Evolutionary conservation across 148 eudicot genomes (phyloP).

Genomic region (Vaccinium macrocarpon): DNA sequence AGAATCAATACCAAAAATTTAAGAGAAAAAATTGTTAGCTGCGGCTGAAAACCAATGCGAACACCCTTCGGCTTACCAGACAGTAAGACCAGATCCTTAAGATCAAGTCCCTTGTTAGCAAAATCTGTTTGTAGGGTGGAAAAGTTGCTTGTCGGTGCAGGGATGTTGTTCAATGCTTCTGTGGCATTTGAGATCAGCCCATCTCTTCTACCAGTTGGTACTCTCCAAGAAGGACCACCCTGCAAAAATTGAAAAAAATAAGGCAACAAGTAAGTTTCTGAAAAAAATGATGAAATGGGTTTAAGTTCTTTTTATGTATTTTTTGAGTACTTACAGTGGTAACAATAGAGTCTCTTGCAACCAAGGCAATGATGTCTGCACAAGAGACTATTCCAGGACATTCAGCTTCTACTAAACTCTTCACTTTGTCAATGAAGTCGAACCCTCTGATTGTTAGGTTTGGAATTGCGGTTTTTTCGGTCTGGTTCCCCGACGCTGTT

Average conservation of each 20-base stretch:
- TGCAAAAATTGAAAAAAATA: not conserved
- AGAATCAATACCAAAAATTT: not conserved
- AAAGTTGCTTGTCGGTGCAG: slow-evolving; percentile 34
- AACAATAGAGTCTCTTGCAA: slow-evolving; percentile 43
- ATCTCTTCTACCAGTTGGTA: slow-evolving; percentile 49
- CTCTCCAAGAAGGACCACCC: slow-evolving; percentile 50
- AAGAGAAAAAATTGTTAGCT: not conserved
- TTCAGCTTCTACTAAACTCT: slow-evolving; percentile 38
- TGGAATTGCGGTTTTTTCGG: slow-evolving; percentile 34
- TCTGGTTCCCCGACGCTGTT: slow-evolving; percentile 32
- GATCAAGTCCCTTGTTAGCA: slow-evolving; percentile 38
- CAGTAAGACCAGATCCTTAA: slow-evolving; percentile 39
- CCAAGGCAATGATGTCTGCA: slow-evolving; percentile 42
- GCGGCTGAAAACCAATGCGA: not conserved
- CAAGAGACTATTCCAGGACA: slow-evolving; percentile 56
- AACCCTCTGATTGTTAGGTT: slow-evolving; percentile 40
- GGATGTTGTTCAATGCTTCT: slow-evolving; percentile 39
- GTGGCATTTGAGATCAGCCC: slow-evolving; percentile 36
- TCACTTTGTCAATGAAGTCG: slow-evolving; percentile 38
- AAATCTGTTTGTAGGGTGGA: slow-evolving; percentile 29
- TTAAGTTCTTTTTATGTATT: not conserved
- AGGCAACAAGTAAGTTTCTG: not conserved
- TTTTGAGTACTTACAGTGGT: slow-evolving; percentile 31
- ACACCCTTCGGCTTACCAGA: slow-evolving; percentile 30
- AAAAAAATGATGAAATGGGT: not conserved